A percentile compares a stretch with the other conserved stretches of the same genome.
Conservation (phyloP, 192 early-diverging fungal genomes). For the Linnemannia exigua region DNA sequence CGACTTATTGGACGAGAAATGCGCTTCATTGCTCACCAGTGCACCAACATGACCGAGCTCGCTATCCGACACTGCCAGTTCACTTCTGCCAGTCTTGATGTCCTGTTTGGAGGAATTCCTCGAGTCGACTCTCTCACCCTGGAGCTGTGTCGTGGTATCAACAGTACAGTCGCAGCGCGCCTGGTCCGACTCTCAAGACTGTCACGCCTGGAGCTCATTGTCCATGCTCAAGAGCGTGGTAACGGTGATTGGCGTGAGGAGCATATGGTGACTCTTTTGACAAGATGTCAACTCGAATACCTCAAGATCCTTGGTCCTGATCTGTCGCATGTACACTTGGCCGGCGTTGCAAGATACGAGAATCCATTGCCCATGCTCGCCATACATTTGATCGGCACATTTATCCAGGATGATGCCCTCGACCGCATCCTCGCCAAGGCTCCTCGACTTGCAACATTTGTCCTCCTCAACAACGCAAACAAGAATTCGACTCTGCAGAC, state of each 20-base stretch:
- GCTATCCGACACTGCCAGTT: constrained; percentile 15
- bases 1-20: constrained; percentile 38
- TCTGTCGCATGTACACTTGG: constrained; percentile 41
- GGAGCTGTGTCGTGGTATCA: constrained; percentile 40
- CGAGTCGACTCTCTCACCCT: constrained; percentile 21
- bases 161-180: constrained; percentile 25
- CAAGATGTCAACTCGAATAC: constrained; percentile 19
- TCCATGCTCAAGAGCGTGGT: constrained; percentile 42
- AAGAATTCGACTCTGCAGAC: constrained; percentile 41
- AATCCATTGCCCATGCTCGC: background rate
- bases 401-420: constrained; percentile 35
- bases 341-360: background rate
- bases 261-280: constrained; percentile 26
- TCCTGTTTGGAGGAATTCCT: constrained; percentile 33
- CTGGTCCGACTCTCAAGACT: constrained; percentile 22
- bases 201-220: constrained; percentile 18
- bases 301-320: constrained; percentile 40
- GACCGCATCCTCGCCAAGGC: constrained; percentile 23
- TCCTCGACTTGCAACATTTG: constrained; percentile 11
- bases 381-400: constrained; percentile 34
- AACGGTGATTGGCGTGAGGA: constrained; percentile 50
- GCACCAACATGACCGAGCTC: constrained; percentile 23
- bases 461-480: constrained; percentile 39
- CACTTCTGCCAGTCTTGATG: constrained; percentile 34
- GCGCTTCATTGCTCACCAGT: constrained; percentile 52